These are phyloP conservation scores for Plasmodium ovale DNA, from an alignment of 169 alveolate genomes.

Conservation along the genomic window DNA sequence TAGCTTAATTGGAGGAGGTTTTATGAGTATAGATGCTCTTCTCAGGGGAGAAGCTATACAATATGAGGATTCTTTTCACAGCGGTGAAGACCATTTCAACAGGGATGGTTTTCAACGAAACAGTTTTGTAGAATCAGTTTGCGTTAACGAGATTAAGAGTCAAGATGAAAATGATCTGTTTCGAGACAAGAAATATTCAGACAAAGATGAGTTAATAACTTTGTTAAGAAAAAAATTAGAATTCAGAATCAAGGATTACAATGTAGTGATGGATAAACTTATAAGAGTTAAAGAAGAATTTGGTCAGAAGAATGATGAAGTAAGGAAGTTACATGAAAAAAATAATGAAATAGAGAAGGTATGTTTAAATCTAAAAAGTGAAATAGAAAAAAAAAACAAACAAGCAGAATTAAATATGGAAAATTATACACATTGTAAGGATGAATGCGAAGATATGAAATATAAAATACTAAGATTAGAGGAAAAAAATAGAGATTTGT, in stretches of 20 bases:
- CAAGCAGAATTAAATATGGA: slow-evolving; percentile 8
- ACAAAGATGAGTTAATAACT: slow-evolving; percentile 41
- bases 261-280: slow-evolving; percentile 42
- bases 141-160: slow-evolving; percentile 50
- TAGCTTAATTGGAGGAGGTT: too few relatives aligned
- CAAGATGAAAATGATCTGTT: slow-evolving; percentile 33
- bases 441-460: slow-evolving; percentile 52
- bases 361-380: slow-evolving; percentile 23
- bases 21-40: too few relatives aligned
- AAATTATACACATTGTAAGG: slow-evolving; percentile 20
- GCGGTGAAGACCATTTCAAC: too few relatives aligned
- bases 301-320: slow-evolving; percentile 8
- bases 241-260: slow-evolving; percentile 48
- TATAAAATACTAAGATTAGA: slow-evolving; percentile 18
- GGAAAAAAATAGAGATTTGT: slow-evolving; percentile 25
- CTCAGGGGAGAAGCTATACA: too few relatives aligned
- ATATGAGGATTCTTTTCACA: too few relatives aligned
- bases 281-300: slow-evolving; percentile 65
- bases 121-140: slow-evolving; percentile 11
- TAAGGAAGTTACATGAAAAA: slow-evolving; percentile 22
- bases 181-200: slow-evolving; percentile 2
- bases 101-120: not conserved
- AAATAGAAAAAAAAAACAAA: slow-evolving; percentile 16
- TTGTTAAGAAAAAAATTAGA: slow-evolving; percentile 35
- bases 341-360: slow-evolving; percentile 29